These are phyloP conservation scores for Apiospora hydei DNA, from an alignment of 2,329 filamentous ascomycete species.

Conservation along the genomic window DNA sequence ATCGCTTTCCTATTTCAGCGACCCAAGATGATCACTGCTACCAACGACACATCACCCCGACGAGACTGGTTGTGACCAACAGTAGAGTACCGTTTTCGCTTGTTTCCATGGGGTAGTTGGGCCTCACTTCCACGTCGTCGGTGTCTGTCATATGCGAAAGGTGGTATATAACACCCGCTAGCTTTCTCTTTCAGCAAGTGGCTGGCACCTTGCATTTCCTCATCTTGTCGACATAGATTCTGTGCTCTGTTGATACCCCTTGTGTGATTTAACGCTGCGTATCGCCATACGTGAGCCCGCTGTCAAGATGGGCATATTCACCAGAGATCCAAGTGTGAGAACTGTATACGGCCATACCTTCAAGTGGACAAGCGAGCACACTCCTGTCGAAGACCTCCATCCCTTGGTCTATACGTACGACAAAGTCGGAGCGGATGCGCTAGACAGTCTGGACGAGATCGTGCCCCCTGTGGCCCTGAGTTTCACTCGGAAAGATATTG, in stretches of 20 bases:
- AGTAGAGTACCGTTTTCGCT: neutral
- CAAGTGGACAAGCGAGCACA: slow-evolving; percentile 71
- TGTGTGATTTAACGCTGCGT: neutral
- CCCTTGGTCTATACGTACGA: slow-evolving; percentile 74
- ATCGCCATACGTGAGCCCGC: neutral
- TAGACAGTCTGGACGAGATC: slow-evolving; percentile 69
- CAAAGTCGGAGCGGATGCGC: slow-evolving; percentile 68
- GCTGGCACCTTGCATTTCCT: neutral
- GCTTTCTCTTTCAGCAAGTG: neutral
- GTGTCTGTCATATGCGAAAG: neutral
- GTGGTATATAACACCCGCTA: neutral
- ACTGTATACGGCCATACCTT: slow-evolving; percentile 71
- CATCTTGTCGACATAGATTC: neutral
- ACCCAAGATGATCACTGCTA: slow-evolving; percentile 6
- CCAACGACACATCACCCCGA: neutral
- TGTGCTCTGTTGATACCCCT: neutral
- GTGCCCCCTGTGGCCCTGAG: slow-evolving; percentile 49
- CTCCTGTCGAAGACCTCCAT: slow-evolving; percentile 63
- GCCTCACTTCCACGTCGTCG: neutral
- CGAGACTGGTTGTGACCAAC: neutral
- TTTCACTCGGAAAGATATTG: slow-evolving; percentile 21
- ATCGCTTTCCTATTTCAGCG: slow-evolving; percentile 6
- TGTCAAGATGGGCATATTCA: slow-evolving; percentile 12
- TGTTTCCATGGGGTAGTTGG: neutral
- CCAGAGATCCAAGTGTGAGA: slow-evolving; percentile 1